phyloP scores from a whole-genome alignment of 2,329 filamentous ascomycete species.

The Xylariaceae sp. region DNA sequence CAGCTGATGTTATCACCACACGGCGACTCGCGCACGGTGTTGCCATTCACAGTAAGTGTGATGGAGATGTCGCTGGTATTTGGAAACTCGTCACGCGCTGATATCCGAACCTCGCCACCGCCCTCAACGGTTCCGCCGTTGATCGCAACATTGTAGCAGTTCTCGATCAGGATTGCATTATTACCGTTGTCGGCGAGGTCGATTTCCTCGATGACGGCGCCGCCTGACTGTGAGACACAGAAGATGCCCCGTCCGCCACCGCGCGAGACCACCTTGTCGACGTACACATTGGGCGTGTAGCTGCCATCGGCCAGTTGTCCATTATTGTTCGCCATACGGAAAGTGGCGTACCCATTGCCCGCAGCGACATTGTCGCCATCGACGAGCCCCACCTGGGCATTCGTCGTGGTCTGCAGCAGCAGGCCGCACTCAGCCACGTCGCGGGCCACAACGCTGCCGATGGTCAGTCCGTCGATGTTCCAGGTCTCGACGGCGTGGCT shows the following conservation, averaged over 20 bases:
- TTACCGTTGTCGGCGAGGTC: slow-evolving; percentile 57
- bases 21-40: slow-evolving; percentile 54
- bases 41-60: slow-evolving; percentile 52
- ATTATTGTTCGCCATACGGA: slow-evolving; percentile 61
- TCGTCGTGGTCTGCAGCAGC: slow-evolving; percentile 56
- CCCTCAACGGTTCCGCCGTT: slow-evolving; percentile 53
- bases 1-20: slow-evolving; percentile 57
- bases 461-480: slow-evolving; percentile 59
- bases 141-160: slow-evolving; percentile 60
- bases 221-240: slow-evolving; percentile 60
- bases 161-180: slow-evolving; percentile 61
- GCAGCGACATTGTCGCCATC: slow-evolving; percentile 58
- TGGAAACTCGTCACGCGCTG: slow-evolving; percentile 56
- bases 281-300: slow-evolving; percentile 55
- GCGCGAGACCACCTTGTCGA: slow-evolving; percentile 57
- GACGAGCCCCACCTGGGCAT: slow-evolving; percentile 56
- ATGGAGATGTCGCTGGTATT: slow-evolving; percentile 56
- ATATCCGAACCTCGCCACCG: slow-evolving; percentile 57
- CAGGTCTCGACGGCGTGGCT: slow-evolving; percentile 62
- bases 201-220: slow-evolving; percentile 50
- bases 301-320: slow-evolving; percentile 50
- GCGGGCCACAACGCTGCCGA: slow-evolving; percentile 55
- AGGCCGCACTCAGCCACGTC: slow-evolving; percentile 60
- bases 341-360: slow-evolving; percentile 57
- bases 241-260: slow-evolving; percentile 61